These are phyloP conservation scores for Streptanthus diversifolius DNA, from an alignment of 345 rosid species.

Conservation along the genomic window DNA sequence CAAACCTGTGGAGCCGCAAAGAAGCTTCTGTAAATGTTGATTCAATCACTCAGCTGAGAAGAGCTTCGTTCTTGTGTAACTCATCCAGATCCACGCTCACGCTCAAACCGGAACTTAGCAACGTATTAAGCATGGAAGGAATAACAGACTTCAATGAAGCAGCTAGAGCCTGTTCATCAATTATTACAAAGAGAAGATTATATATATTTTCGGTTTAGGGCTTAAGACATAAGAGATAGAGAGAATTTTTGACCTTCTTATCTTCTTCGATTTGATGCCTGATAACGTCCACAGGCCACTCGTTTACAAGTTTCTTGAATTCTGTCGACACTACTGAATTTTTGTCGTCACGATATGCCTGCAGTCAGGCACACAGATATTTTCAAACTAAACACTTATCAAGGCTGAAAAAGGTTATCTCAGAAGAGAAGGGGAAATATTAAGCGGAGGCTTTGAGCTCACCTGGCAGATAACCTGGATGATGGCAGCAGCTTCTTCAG, in stretches of 20 bases:
- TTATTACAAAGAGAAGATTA: background rate
- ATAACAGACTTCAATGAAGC: constrained; percentile 50
- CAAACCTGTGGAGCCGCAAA: background rate
- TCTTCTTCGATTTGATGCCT: constrained; percentile 52
- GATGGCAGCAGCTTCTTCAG: constrained; percentile 72
- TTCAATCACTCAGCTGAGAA: constrained; percentile 26
- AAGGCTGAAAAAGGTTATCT: background rate
- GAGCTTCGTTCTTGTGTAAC: constrained; percentile 35
- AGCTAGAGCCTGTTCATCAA: constrained; percentile 46
- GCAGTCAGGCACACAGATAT: constrained; percentile 1
- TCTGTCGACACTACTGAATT: constrained; percentile 40
- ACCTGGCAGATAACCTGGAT: constrained; percentile 65
- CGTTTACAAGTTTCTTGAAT: constrained; percentile 62
- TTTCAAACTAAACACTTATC: background rate
- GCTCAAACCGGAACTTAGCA: constrained; percentile 43
- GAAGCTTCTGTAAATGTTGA: background rate
- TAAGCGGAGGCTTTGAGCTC: background rate
- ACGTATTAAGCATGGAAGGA: constrained; percentile 44
- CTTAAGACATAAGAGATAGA: background rate
- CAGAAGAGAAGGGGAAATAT: background rate
- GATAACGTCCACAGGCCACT: constrained; percentile 69
- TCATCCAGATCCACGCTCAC: constrained; percentile 49
- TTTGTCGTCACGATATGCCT: constrained; percentile 56
- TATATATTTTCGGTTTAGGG: background rate
- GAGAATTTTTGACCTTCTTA: constrained; percentile 42